Evolutionary conservation across 768 basidiomycete species (phyloP).

Genomic region (Panellus pusillus): DNA sequence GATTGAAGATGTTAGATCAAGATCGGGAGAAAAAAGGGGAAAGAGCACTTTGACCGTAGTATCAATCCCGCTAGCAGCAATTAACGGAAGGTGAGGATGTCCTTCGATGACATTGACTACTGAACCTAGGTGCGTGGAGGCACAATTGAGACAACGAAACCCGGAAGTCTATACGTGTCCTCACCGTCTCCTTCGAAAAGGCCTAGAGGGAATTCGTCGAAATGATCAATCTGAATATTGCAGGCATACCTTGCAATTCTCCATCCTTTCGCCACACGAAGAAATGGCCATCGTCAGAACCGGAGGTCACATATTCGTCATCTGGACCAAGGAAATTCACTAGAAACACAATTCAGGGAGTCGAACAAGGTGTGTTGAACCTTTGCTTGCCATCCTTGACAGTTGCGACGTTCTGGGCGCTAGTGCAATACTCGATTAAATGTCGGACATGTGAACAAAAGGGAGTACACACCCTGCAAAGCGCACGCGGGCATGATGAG

Average conservation of each 20-base stretch:
- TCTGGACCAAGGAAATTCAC: constrained; percentile 82
- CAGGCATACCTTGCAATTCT: constrained; percentile 57
- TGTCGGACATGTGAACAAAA: too few relatives aligned
- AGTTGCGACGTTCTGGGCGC: constrained; percentile 74
- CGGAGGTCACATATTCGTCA: constrained; percentile 79
- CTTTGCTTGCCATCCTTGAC: constrained; percentile 76
- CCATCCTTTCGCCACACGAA: constrained; percentile 84
- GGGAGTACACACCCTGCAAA: constrained; percentile 17
- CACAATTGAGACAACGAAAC: too few relatives aligned
- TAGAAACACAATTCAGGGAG: constrained; percentile 26
- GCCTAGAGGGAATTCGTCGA: too few relatives aligned
- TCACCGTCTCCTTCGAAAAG: constrained; percentile 70
- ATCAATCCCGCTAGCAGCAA: constrained; percentile 90
- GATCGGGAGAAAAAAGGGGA: background rate
- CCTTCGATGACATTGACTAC: constrained; percentile 88
- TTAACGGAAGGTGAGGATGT: constrained; percentile 74
- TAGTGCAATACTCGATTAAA: too few relatives aligned
- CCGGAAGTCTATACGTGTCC: too few relatives aligned
- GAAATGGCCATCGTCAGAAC: constrained; percentile 85
- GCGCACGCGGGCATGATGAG: background rate
- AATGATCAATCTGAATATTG: too few relatives aligned
- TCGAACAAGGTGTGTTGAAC: background rate
- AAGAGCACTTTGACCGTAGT: constrained; percentile 69
- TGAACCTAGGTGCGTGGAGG: constrained; percentile 24
- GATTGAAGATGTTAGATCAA: background rate